Percentiles rank a stretch among this genome's conserved stretches.
Conservation (phyloP, 257 asterid species). For the Datura wrightii region DNA sequence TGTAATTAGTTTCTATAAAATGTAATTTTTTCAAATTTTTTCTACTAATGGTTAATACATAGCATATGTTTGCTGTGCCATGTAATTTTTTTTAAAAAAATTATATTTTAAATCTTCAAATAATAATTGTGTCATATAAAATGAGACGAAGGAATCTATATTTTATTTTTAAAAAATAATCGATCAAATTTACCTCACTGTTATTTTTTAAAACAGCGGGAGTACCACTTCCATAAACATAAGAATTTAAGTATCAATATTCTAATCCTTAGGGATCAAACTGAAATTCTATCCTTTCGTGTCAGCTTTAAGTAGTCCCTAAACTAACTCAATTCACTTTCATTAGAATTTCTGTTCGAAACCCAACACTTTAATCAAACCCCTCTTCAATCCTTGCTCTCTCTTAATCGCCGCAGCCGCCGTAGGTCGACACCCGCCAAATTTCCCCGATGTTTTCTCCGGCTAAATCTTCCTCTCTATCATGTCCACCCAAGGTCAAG, state of each 20-base stretch:
- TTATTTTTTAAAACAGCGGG: not conserved
- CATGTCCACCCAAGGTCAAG: not conserved
- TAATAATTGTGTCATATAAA: no score
- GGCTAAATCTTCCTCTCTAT: not conserved
- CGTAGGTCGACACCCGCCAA: not conserved
- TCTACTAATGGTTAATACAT: no score
- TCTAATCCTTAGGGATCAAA: not conserved
- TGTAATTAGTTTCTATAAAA: no score
- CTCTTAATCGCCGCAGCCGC: not conserved
- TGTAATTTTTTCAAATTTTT: no score
- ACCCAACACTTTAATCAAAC: not conserved
- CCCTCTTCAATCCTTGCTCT: not conserved
- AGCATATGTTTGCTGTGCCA: no score
- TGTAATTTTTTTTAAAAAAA: no score
- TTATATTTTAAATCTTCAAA: no score
- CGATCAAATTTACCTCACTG: not conserved
- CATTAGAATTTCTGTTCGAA: not conserved
- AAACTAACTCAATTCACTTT: not conserved
- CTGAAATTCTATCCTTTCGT: not conserved
- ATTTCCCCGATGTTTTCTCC: not conserved
- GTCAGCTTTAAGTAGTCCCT: not conserved
- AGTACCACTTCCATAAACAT: not conserved
- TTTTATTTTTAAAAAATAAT: not conserved
- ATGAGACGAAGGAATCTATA: no score
- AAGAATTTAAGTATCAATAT: not conserved